Base-by-base conservation (phyloP, 2,329 filamentous ascomycete species). In the Fusarium neocosmosporiellum region DNA sequence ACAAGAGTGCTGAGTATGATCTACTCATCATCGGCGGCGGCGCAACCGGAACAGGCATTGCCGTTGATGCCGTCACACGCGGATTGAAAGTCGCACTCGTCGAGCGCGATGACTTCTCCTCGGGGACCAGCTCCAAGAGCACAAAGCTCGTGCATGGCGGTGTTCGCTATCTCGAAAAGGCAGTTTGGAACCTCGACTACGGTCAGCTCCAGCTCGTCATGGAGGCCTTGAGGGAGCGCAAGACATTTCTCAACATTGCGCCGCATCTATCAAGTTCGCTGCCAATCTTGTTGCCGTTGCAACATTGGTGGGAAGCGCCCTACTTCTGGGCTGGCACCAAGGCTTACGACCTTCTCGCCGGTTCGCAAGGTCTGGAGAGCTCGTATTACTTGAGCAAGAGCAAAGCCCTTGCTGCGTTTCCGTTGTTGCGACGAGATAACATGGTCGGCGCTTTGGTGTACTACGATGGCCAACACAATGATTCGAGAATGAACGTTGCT, bases 111-210 rank as follows among this genome's bases (percentile, higher is more conserved):
- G 93, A 96, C 82, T 96, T 96, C 81, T 92, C 91, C 76, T 88
- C 91, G 70, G 93, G 94, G 33, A 96, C 93, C 43, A 95, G 92
- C 84, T 94, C 92, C 82, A 96, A 96, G 85, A 95, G 92, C 84
- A 96, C 93, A 57, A 96, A 96, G 83, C 87, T 96, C 61, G 94
- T 96, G 20, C 93, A 96, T 82, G 93, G 93, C 75, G 93, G 93
- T 78, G 94, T 96, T 67, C 89, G 93, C 74, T 96, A 96, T 80
- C 86, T 96, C 66, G 94, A 96, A 82, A 96, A 96, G 86, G 93
- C 93, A 63, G 90, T 96, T 58, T 94, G 91, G 91, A 93, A 95
- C 80, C 85, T 96, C 77, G 93, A 96, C 82, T 95, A 95, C 81
- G 91, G 91, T 75, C 93, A 96, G 88, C 93, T 94, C 79, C 86